Conservation (phyloP, 1,284 basidiomycete genomes). For the Cutaneotrichosporon mucoides region DNA sequence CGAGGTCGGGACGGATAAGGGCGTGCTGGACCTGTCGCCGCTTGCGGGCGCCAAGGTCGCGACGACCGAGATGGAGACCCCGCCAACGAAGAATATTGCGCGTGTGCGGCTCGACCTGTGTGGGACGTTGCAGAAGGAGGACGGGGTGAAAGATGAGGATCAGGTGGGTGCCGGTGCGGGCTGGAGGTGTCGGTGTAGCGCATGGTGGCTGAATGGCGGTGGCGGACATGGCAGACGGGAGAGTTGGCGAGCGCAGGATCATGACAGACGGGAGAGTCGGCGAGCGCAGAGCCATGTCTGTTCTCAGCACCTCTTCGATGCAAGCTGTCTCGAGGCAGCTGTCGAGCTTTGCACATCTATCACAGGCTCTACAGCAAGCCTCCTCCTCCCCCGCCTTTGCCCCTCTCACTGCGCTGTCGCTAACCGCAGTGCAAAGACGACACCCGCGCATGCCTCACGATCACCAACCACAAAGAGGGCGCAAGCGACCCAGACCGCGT, state of each 20-base stretch:
- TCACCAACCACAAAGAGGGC: constrained; percentile 41
- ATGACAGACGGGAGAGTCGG: too few relatives aligned
- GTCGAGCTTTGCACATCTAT: too few relatives aligned
- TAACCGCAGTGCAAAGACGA: constrained; percentile 38
- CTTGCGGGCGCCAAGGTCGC: constrained; percentile 27
- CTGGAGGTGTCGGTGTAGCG: too few relatives aligned
- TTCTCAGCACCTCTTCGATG: too few relatives aligned
- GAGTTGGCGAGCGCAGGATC: too few relatives aligned
- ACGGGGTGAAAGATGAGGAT: constrained; percentile 39
- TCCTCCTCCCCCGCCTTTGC: too few relatives aligned
- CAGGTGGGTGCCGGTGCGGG: constrained; percentile 31
- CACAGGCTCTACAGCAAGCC: too few relatives aligned
- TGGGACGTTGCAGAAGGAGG: constrained; percentile 25
- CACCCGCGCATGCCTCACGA: constrained; percentile 41
- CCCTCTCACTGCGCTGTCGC: neutral
- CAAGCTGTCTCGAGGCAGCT: too few relatives aligned
- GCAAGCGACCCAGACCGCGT: constrained; percentile 38
- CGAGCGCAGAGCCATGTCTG: too few relatives aligned
- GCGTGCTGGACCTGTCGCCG: constrained; percentile 32
- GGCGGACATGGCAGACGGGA: too few relatives aligned
- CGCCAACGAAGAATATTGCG: constrained; percentile 42
- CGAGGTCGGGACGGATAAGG: neutral
- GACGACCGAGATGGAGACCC: constrained; percentile 34
- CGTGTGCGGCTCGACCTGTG: constrained; percentile 39
- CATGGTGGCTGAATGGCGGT: too few relatives aligned